Evolutionary conservation across 208 protist species (phyloP), one percentile per base, ranked within the genome.

Genomic region (Crithidia bombi): DNA sequence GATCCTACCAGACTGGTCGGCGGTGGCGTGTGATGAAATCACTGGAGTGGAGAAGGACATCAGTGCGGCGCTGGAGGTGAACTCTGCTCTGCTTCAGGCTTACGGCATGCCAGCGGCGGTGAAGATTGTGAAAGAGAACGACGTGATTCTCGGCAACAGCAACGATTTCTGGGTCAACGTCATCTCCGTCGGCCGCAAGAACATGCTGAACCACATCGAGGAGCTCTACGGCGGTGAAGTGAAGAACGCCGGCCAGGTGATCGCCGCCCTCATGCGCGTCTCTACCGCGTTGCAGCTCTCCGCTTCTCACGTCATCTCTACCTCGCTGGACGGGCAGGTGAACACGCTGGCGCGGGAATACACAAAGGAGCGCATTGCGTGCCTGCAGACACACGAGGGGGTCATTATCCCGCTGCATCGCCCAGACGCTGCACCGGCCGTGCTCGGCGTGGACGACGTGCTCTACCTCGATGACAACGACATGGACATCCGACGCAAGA

Each of bases 401-500:
- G 43, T 80, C 11, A 79, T 98, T 54, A 96, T 96, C 23, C 74
- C 98, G 0, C 86, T 96, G 32, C 80, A 97, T 72, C 94, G 97
- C 25, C 81, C 83, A 7, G 85, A 85, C 49, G 76, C 73, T 5
- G 66, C 61, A 17, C 76, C 72, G 17, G 66, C 90, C 25, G 71
- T 78, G 15, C 96, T 98, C 47, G 95, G 94, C 66, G 82, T 86
- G 14, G 99, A 99, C 70, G 93, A 96, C 32, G 89, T 98, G 32
- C 94, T 99, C 26, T 99, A 98, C 78, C 93, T 99, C 68, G 98
- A 99, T 69, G 98, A 99, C 75, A 86, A 81, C 28, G 85, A 89
- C 19, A 91, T 93, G 72, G 97, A 98, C 39, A 85, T 99, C 11
- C 83, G 91, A 11, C 78, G 85, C 21, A 99, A 99, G 80, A 95